A percentile compares a stretch with the other conserved stretches of the same genome.
These are phyloP conservation scores for Auriculariales sp. DNA, from an alignment of 768 basidiomycete species.

Conservation along the genomic window DNA sequence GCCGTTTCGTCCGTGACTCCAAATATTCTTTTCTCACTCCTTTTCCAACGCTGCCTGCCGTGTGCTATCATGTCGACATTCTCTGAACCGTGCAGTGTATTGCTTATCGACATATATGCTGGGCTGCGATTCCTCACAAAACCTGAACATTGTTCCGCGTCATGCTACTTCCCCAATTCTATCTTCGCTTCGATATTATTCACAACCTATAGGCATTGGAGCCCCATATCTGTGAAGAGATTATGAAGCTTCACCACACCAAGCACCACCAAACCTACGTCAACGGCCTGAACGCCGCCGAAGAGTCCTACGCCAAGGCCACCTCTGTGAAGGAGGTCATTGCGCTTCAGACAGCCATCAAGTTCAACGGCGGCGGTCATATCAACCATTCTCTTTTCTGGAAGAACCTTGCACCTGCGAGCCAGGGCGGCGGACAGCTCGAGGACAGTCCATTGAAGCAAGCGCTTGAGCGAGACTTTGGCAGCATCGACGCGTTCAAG, in stretches of 20 bases:
- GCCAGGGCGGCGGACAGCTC: constrained; percentile 48
- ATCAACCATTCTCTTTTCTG: constrained; percentile 96
- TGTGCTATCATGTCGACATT: too few relatives aligned
- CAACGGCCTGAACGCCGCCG: constrained; percentile 85
- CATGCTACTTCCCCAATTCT: too few relatives aligned
- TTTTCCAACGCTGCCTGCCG: too few relatives aligned
- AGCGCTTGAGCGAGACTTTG: constrained; percentile 70
- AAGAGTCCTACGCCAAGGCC: constrained; percentile 60
- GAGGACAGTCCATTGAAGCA: constrained; percentile 42
- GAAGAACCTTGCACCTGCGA: constrained; percentile 82
- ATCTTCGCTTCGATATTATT: too few relatives aligned
- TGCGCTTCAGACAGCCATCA: constrained; percentile 77
- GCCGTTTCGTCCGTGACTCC: constrained; percentile 11
- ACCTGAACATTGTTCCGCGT: too few relatives aligned
- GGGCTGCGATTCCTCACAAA: too few relatives aligned
- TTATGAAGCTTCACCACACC: constrained; percentile 87
- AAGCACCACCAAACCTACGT: constrained; percentile 82
- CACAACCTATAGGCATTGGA: constrained; percentile 94
- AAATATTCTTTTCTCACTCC: too few relatives aligned
- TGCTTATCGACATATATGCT: too few relatives aligned
- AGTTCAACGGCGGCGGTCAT: constrained; percentile 98
- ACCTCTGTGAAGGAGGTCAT: constrained; percentile 61
- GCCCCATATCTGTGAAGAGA: constrained; percentile 79
- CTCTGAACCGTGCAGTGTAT: too few relatives aligned
- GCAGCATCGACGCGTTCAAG: constrained; percentile 77